Evolutionary conservation across 169 alveolate genomes (phyloP), one percentile per base, ranked within the genome.

Genomic region (Cryptosporidium tyzzeri): DNA sequence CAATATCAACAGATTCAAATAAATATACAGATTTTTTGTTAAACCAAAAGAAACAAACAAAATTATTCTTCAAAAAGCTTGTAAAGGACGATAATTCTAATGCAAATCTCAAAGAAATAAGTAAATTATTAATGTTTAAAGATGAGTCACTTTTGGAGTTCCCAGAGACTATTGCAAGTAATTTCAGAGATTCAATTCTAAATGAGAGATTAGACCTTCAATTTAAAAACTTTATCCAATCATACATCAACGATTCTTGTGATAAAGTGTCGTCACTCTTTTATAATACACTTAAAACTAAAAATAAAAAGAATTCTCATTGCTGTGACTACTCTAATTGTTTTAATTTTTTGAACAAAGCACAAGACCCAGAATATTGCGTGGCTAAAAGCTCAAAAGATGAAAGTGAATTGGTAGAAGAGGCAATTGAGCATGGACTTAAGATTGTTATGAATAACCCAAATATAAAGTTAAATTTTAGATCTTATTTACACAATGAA

Each of bases 401-500:
- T 33, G 51, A 26, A 29, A 2, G n/a, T 41, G 62, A 48, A 45
- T 8, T 44, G 16, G 69, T 80, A 2, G 51, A 65, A n/a, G 89
- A 80, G 21, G 75, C 80, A 23, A 55, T 80, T 26, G 75, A 80
- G 39, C 62, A 44, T 41, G 89, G 89, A 10, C 48, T 80, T n/a
- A 67, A 61, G 18, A 29, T 48, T 8, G n/a, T 80, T 6, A 26
- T 65, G 21, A 37, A 53, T 2, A 65, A 80, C 37, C 74, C 37
- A 45, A 62, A 37, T 61, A 29, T 65, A n/a, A 67, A 37, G 26
- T 23, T 80, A 12, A 16, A 48, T 23, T 5, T 80, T 39, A 9
- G 26, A 61, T 61, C 55, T 48, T 14, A 29, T 21, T 8, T 44
- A 12, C 0, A 5, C 9, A 29, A 70, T 45, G 44, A 23, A 6